phyloP scores from a whole-genome alignment of 352 stramenopile genomes.

The Globisporangium sylvaticum region DNA sequence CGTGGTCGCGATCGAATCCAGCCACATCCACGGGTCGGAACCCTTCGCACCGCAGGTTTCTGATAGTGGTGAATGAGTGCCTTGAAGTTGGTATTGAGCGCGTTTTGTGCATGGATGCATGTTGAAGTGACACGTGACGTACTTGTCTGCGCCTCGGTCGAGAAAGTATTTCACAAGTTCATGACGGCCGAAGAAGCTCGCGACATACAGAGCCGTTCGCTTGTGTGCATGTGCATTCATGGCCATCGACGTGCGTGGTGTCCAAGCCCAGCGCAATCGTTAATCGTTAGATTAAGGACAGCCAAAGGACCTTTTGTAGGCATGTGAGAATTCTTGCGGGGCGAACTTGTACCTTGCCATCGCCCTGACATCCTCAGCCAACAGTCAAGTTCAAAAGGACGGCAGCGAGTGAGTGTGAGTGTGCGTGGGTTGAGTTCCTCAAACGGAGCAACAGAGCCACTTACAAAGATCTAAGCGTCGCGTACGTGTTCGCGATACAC shows the following conservation, averaged over 20 bases:
- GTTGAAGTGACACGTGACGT: neutral
- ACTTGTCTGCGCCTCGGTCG: constrained; percentile 59
- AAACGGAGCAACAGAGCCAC: neutral
- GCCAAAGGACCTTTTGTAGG: neutral
- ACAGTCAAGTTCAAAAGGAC: no score
- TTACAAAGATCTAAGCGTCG: constrained; percentile 10
- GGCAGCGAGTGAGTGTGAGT: neutral
- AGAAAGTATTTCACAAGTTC: constrained; percentile 51
- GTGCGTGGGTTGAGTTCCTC: neutral
- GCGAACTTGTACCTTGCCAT: neutral
- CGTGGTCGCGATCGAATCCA: constrained; percentile 33
- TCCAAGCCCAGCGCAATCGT: neutral
- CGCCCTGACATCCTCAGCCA: neutral
- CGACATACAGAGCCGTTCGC: constrained; percentile 60
- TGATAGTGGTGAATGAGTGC: constrained; percentile 12
- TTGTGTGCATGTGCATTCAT: constrained; percentile 9
- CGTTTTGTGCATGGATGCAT: neutral
- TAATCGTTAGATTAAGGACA: neutral
- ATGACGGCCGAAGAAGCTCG: constrained; percentile 56
- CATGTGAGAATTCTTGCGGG: neutral
- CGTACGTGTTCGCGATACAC: neutral
- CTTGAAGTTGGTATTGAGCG: neutral
- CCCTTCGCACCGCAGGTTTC: constrained; percentile 48
- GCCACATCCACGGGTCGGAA: constrained; percentile 39
- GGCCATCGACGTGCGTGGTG: neutral